phyloP scores from a whole-genome alignment of 768 basidiomycete genomes.

The Cystofilobasidium macerans region DNA sequence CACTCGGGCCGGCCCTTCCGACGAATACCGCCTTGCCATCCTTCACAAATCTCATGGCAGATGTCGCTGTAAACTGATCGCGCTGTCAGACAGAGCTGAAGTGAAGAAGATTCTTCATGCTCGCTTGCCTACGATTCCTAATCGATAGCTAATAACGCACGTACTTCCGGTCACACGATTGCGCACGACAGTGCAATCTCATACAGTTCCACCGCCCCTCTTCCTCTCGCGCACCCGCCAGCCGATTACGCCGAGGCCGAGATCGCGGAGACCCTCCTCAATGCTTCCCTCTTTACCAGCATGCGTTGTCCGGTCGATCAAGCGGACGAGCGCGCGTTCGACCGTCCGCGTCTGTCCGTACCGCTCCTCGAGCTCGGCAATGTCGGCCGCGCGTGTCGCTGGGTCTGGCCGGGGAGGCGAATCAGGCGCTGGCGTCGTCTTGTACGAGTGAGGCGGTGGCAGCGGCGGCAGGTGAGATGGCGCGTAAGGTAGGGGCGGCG shows the following conservation, averaged over 20 bases:
- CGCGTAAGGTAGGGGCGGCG: background rate
- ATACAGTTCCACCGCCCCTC: no score
- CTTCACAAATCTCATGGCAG: no score
- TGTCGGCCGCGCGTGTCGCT: background rate
- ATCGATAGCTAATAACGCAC: no score
- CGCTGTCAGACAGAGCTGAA: no score
- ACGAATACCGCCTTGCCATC: no score
- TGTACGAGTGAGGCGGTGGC: background rate
- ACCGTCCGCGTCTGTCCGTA: constrained; percentile 1
- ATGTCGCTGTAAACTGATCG: no score
- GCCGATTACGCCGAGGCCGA: background rate
- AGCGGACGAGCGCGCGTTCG: constrained; percentile 1
- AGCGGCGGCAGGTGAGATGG: background rate
- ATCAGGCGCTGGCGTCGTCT: background rate
- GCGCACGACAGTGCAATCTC: no score
- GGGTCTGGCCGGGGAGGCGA: background rate
- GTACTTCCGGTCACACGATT: no score
- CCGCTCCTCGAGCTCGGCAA: background rate
- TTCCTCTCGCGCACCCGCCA: background rate
- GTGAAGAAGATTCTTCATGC: no score
- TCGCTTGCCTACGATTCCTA: no score
- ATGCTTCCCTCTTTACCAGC: background rate
- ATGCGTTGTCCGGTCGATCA: background rate
- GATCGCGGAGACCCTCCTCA: background rate
- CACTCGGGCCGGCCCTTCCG: no score